These are phyloP conservation scores for Mycosphaerelloides madeirae DNA, from an alignment of 2,329 filamentous ascomycete species.

Conservation along the genomic window DNA sequence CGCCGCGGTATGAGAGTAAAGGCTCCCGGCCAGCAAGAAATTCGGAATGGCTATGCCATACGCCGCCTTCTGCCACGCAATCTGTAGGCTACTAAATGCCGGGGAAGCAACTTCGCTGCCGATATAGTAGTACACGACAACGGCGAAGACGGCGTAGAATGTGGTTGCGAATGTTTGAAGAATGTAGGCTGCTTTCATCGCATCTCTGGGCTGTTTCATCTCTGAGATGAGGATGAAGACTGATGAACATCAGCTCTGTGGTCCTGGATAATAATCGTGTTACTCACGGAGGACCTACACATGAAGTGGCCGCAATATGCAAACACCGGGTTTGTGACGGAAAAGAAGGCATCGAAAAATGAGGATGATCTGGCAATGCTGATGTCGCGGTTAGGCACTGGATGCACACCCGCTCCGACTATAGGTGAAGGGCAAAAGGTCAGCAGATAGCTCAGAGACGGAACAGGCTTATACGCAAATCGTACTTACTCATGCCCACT, in stretches of 20 bases:
- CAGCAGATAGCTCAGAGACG: no score
- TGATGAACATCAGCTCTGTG: neutral
- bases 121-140: slow-evolving; percentile 49
- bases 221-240: slow-evolving; percentile 52
- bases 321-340: slow-evolving; percentile 51
- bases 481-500: slow-evolving; percentile 40
- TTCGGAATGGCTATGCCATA: slow-evolving; percentile 51
- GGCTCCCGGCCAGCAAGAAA: slow-evolving; percentile 46
- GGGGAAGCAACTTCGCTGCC: slow-evolving; percentile 45
- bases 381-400: slow-evolving; percentile 36
- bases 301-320: slow-evolving; percentile 52
- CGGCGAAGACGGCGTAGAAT: slow-evolving; percentile 50
- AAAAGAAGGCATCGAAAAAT: slow-evolving; percentile 45
- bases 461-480: no score
- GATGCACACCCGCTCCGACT: slow-evolving; percentile 43
- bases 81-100: slow-evolving; percentile 45
- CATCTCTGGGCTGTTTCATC: slow-evolving; percentile 47
- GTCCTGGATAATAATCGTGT: neutral
- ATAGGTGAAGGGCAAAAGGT: no score
- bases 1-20: slow-evolving; percentile 50
- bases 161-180: slow-evolving; percentile 48
- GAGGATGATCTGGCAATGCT: slow-evolving; percentile 35
- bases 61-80: slow-evolving; percentile 47
- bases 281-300: slow-evolving; percentile 10
- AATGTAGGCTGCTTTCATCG: slow-evolving; percentile 48